Base-by-base conservation (phyloP, 495 filamentous ascomycete species). In the Ascodesmis nigricans region DNA sequence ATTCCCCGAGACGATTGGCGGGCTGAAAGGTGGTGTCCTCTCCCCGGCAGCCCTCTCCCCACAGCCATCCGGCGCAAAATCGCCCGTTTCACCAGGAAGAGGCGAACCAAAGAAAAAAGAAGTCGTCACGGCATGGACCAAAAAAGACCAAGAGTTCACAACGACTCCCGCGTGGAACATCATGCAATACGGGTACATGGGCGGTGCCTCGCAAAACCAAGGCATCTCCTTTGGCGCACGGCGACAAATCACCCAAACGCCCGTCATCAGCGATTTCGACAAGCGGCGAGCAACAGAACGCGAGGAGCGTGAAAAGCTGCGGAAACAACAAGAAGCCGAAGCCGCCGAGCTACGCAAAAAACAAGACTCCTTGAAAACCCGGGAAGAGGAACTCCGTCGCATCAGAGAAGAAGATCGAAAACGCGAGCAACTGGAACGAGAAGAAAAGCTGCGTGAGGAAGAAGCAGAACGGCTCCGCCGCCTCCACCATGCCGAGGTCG, bases 171-270 rank as follows among this genome's bases (percentile, higher is more conserved):
- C 90, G 17, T 99, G 90, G 90, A 95, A 99, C 48, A 93, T 95
- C 38, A 78, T 84, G 25, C 90, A 99, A 47, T 99, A 95, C 44
- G 84, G 87, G 6, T 95, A 93, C 55, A 87, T 95, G 78, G 90
- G 90, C 31, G 90, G 90, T 19, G 90, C 90, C 5, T 91, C 77
- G 45, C 90, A 99, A 54, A 95, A 91, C 48, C 69, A 92, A 40
- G 90, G 90, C 13, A 73, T 99, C 41, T 67, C 76, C 4, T 99
- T 93, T 52, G 90, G 90, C 33, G 78, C 70, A 15, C 67, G 81
- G 38, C 65, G 90, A 27, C 90, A 99, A 55, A 95, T 99, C 45
- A 95, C 87, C 1, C 77, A 64, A 41, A 66, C 78, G 20, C 90
- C 90, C 4, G 49, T 68, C 41, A 78, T 92, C 5, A 47, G 41